Base-by-base conservation (phyloP, 768 basidiomycete species). In the Phlebiopsis flavidoalba region DNA sequence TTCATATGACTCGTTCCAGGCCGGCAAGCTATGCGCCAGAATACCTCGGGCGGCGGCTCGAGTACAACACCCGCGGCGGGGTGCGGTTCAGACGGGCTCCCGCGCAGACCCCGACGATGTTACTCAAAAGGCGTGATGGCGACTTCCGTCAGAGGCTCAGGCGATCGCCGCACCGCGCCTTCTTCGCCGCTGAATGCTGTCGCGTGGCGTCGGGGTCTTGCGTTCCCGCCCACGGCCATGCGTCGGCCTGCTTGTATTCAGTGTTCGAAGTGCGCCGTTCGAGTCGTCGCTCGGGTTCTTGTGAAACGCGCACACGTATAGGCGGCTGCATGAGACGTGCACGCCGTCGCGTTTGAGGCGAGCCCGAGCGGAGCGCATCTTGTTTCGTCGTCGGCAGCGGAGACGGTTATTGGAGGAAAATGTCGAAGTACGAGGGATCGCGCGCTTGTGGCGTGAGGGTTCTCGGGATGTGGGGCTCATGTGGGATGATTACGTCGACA, bases 291-390 rank as follows among this genome's bases (percentile, higher is more conserved):
- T 66, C 65, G 33, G 54, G 54, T 15, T 45, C 36, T 22, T 57
- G 24, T 15, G 61, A 60, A n/a, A n/a, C n/a, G 33, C 45, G 59
- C 0, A 56, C 51, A 37, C 60, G 63, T 19, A 57, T 26, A 2
- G 60, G 57, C n/a, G 67, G 63, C 43, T 66, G 69, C 64, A 69
- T 58, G n/a, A 5, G 69, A 70, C 53, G n/a, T 66, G 67, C 7
- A 68, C 65, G 11, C n/a, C 69, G 66, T 0, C 67, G 62, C 5
- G 62, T 21, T n/a, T 53, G 60, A 52, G 21, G 58, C 35, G 8
- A 33, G 48, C 37, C 60, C 57, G 40, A 51, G 19, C 35, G 53
- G n/a, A 58, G 59, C 60, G 63, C 60, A n/a, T n/a, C n/a, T n/a
- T n/a, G 48, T 10, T 47, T 60, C 58, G 51, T 45, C 45, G 48